Evolutionary conservation across 139 green algal genomes (phyloP), one percentile per base, ranked within the genome.

Genomic region (Medakamo hakoo): DNA sequence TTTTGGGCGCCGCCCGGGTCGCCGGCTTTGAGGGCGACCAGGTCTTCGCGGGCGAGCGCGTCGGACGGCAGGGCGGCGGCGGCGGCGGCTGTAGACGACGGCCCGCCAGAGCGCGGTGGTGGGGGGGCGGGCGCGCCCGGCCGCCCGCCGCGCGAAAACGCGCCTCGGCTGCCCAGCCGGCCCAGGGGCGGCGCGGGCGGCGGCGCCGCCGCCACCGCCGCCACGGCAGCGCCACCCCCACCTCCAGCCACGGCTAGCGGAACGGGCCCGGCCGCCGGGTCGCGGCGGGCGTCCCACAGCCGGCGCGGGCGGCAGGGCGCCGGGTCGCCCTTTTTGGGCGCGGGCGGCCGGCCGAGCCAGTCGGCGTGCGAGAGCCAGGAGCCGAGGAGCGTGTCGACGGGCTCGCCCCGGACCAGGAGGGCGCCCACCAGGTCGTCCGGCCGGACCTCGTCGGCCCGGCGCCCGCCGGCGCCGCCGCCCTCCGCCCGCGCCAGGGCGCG

Each of bases 351-450:
- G 49, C 75, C 72, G 25, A 78, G 72, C 73, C 70, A 82, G n/a
- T 76, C 67, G 3, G 84, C 49, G 60, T 80, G 64, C n/a, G 65
- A 65, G 57, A 86, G 67, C 80, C 80, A 86, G 57, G 57, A 71
- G 31, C 79, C 79, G 26, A 48, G 60, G 65, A 70, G 73, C 1
- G 24, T 74, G 70, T 84, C 78, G 26, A 79, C 60, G 4, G 27
- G 14, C 5, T 74, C 63, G 14, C 59, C 60, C 24, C 61, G 30
- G 18, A 58, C 9, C 49, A 58, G 55, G n/a, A 52, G 9, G 40
- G 16, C 16, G 40, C 40, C 40, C 16, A 16, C 40, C 40, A 52
- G 9, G 9, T 52, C 40, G 40, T 52, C 40, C 40, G 9, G 40
- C 40, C 40, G 9, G 9, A 52, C 9, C 40, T 9, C 40, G 40